Evolutionary conservation across 2,329 filamentous ascomycete genomes (phyloP).

Genomic region (Penicillium concentricum): DNA sequence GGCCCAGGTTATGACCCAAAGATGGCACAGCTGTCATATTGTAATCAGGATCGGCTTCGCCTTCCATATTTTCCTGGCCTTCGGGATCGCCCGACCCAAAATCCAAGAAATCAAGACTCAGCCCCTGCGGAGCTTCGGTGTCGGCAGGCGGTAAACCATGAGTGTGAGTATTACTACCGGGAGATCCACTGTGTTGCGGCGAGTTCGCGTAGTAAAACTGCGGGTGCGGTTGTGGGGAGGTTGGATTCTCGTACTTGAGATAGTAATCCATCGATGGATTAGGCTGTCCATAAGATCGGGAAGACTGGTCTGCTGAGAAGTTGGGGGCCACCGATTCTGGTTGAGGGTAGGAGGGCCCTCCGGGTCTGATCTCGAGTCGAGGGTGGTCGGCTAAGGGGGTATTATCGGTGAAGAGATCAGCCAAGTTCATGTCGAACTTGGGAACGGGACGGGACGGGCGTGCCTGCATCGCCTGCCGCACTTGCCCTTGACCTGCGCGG

Average conservation of each 20-base stretch:
- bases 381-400: slow-evolving; percentile 36
- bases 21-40: slow-evolving; percentile 30
- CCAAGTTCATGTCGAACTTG: slow-evolving; percentile 59
- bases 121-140: slow-evolving; percentile 30
- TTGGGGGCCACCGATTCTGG: slow-evolving; percentile 25
- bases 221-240: slow-evolving; percentile 34
- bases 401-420: slow-evolving; percentile 52
- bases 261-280: slow-evolving; percentile 35
- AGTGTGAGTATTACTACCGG: slow-evolving; percentile 26
- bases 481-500: slow-evolving; percentile 26
- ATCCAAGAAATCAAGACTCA: slow-evolving; percentile 57
- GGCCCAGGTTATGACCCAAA: slow-evolving; percentile 30
- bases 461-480: slow-evolving; percentile 33
- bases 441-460: slow-evolving; percentile 49
- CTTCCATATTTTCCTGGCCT: slow-evolving; percentile 23
- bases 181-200: slow-evolving; percentile 35
- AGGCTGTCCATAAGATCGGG: slow-evolving; percentile 27
- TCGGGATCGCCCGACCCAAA: slow-evolving; percentile 44
- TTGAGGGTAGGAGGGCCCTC: slow-evolving; percentile 27
- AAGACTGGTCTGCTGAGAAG: slow-evolving; percentile 23
- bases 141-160: slow-evolving; percentile 24
- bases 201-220: slow-evolving; percentile 37
- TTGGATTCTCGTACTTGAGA: slow-evolving; percentile 36
- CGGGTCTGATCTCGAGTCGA: slow-evolving; percentile 29
- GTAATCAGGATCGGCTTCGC: slow-evolving; percentile 32